Conservation (phyloP, 2,329 filamentous ascomycete genomes). For the Diaporthe ilicicola region DNA sequence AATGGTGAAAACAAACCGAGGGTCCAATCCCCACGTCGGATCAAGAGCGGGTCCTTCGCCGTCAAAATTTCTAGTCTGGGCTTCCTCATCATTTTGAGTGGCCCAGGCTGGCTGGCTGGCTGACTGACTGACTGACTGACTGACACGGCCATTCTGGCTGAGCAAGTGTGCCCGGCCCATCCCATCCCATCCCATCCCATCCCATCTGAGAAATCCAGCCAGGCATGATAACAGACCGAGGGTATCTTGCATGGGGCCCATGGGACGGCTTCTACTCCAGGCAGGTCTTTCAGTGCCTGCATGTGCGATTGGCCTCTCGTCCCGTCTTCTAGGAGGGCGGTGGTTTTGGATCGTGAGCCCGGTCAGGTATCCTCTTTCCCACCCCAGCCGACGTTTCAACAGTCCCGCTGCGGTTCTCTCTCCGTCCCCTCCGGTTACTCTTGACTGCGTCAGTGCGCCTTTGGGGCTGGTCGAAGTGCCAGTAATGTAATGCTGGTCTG, state of each 20-base stretch:
- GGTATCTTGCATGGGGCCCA: too few relatives aligned
- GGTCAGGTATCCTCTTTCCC: neutral
- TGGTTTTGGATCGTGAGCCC: neutral
- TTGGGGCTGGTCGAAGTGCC: neutral
- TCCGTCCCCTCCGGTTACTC: neutral
- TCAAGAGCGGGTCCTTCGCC: neutral
- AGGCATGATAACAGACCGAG: neutral
- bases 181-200: neutral
- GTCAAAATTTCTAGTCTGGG: neutral
- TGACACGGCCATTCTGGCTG: neutral
- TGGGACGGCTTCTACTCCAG: neutral
- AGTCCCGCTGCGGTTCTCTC: neutral
- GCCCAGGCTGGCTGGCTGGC: neutral
- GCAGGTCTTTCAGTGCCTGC: conserved; percentile 7
- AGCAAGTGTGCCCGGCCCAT: neutral
- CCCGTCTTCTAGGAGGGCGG: neutral
- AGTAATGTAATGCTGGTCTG: neutral
- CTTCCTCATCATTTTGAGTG: conserved; percentile 1
- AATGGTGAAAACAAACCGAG: neutral
- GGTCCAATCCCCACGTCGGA: conserved; percentile 20
- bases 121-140: neutral
- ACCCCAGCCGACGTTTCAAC: neutral
- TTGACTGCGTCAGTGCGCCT: neutral
- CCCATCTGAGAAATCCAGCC: neutral
- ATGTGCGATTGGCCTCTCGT: neutral